A percentile compares a stretch with the other conserved stretches of the same genome.
Conservation (phyloP, 2,329 filamentous ascomycete genomes). For the Paecilomyces dactylethromorphus region DNA sequence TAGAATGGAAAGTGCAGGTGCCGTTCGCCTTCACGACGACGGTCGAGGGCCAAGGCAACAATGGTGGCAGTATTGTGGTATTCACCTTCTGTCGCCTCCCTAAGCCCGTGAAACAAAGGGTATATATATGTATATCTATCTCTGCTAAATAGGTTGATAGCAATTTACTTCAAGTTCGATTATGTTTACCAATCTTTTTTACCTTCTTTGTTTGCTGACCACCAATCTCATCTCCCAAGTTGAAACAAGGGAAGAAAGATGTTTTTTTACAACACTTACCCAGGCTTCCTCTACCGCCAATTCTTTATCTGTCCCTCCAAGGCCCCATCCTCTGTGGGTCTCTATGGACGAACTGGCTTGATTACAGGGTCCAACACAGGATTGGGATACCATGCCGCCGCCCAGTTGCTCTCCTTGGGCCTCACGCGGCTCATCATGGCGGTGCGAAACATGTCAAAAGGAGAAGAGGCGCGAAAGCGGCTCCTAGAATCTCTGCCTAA, state of each 20-base stretch:
- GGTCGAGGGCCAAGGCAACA: too few relatives aligned
- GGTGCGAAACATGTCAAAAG: constrained; percentile 37
- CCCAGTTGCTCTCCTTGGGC: constrained; percentile 35
- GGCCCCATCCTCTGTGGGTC: constrained; percentile 21
- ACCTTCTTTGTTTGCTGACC: too few relatives aligned
- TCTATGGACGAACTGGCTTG: constrained; percentile 35
- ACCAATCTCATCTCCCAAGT: too few relatives aligned
- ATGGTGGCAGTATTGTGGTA: too few relatives aligned
- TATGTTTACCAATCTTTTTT: too few relatives aligned
- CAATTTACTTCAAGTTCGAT: too few relatives aligned
- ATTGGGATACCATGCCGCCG: constrained; percentile 41
- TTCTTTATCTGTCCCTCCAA: constrained; percentile 30
- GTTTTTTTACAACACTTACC: constrained; percentile 5
- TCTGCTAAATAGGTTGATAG: too few relatives aligned
- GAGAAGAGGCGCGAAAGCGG: constrained; percentile 35
- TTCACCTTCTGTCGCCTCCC: too few relatives aligned
- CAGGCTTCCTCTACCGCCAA: constrained; percentile 33
- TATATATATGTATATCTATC: too few relatives aligned
- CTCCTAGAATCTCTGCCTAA: constrained; percentile 27
- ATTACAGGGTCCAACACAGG: constrained; percentile 45
- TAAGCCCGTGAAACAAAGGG: too few relatives aligned
- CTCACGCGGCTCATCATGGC: constrained; percentile 40
- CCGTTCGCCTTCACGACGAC: too few relatives aligned
- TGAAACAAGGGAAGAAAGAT: not conserved
- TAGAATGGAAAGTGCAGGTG: too few relatives aligned